A percentile compares a stretch with the other conserved stretches of the same genome.
Conservation (phyloP, 176 grass and related monocot species). For the Aechmea fasciata region DNA sequence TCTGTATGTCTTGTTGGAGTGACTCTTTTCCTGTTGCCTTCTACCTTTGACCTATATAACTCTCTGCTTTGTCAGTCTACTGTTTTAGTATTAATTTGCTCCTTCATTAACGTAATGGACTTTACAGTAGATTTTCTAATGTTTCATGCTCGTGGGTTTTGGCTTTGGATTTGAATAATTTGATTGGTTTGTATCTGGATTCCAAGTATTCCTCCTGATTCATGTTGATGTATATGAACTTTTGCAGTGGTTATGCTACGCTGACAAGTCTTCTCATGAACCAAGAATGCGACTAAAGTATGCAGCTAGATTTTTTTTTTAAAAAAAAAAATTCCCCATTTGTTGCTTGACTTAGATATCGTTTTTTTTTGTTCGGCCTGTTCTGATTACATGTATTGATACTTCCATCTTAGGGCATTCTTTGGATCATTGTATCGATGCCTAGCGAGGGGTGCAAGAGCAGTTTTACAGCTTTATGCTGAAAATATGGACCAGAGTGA, state of each 20-base stretch:
- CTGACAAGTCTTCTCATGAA: slow-evolving; percentile 87
- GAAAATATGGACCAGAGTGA: slow-evolving; percentile 93
- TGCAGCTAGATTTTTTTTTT: slow-evolving; percentile 8
- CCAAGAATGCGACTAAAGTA: slow-evolving; percentile 90
- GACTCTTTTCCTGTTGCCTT: not conserved
- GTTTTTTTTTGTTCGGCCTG: not conserved
- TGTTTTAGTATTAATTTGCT: not conserved
- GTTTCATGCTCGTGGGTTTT: not conserved
- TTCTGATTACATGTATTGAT: slow-evolving; percentile 1
- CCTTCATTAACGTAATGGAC: not conserved
- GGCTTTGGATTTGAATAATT: not conserved
- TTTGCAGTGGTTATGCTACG: slow-evolving; percentile 93
- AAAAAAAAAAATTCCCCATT: not conserved
- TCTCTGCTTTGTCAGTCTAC: not conserved
- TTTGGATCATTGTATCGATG: slow-evolving; percentile 96
- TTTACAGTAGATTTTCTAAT: not conserved
- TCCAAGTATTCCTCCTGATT: too few relatives aligned
- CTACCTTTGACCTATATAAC: not conserved
- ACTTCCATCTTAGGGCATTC: slow-evolving; percentile 58
- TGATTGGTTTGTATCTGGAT: not conserved
- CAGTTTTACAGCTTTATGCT: slow-evolving; percentile 92
- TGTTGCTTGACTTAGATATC: not conserved
- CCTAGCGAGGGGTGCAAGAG: slow-evolving; percentile 83
- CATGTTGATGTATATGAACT: slow-evolving; percentile 4
- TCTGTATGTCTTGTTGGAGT: not conserved